These are phyloP conservation scores for Aspergillus sergii DNA, from an alignment of 2,329 filamentous ascomycete genomes.

Conservation along the genomic window DNA sequence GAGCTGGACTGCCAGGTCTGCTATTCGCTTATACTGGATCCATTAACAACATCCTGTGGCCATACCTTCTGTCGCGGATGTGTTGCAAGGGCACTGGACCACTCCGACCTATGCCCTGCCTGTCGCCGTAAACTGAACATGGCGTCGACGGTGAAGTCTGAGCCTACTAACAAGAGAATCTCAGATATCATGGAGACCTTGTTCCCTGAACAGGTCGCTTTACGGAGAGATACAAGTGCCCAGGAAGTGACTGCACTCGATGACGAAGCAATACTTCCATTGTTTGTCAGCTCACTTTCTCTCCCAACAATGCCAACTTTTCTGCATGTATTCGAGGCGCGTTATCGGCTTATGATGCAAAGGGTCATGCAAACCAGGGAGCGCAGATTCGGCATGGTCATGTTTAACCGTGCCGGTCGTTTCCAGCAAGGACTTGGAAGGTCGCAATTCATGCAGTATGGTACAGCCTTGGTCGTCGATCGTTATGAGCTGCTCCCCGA, in stretches of 20 bases:
- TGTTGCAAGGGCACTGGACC: conserved; percentile 73
- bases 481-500: conserved; percentile 74
- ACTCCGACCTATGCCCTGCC: conserved; percentile 76
- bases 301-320: conserved; percentile 85
- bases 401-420: conserved; percentile 61
- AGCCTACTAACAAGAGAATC: conserved; percentile 65
- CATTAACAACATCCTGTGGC: conserved; percentile 81
- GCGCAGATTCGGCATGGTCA: conserved; percentile 82
- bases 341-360: conserved; percentile 86
- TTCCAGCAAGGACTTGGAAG: conserved; percentile 56
- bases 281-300: conserved; percentile 81
- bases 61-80: conserved; percentile 88
- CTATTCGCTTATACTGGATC: conserved; percentile 78
- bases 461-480: conserved; percentile 76
- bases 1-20: conserved; percentile 90
- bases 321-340: conserved; percentile 88
- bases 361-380: conserved; percentile 70
- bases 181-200: conserved; percentile 65
- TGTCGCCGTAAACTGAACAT: conserved; percentile 70
- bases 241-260: conserved; percentile 60
- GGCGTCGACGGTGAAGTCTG: conserved; percentile 50
- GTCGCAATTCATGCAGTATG: conserved; percentile 69
- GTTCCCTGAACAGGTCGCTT: conserved; percentile 67
- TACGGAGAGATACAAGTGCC: conserved; percentile 57
- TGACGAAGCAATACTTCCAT: conserved; percentile 63